Conservation (phyloP, 31 red algal species). For the Asparagopsis taxiformis region DNA sequence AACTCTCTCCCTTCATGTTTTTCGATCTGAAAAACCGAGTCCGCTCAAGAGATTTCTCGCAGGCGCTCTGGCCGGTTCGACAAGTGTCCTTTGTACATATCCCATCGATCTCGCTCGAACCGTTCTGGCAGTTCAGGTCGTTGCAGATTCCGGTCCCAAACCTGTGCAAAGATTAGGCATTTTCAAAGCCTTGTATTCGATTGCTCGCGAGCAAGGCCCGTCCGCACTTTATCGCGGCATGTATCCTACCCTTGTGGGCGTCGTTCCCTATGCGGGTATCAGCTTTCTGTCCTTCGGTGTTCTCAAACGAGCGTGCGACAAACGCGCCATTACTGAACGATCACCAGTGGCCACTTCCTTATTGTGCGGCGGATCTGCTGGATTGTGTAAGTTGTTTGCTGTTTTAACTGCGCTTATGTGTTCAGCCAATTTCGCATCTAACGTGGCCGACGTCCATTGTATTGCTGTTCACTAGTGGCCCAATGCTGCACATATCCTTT, state of each 20-base stretch:
- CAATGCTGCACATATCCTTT: slow-evolving; percentile 88
- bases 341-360: slow-evolving; percentile 62
- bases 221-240: slow-evolving; percentile 69
- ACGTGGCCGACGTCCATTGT: not conserved
- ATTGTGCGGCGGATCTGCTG: slow-evolving; percentile 75
- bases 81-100: slow-evolving; percentile 83
- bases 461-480: slow-evolving; percentile 10
- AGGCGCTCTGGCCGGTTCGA: slow-evolving; percentile 79
- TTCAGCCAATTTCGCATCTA: no score
- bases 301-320: slow-evolving; percentile 36
- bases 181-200: slow-evolving; percentile 21
- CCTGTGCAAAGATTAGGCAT: slow-evolving; percentile 23
- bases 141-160: slow-evolving; percentile 21
- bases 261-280: slow-evolving; percentile 89
- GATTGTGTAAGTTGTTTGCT: slow-evolving; percentile 67
- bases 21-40: slow-evolving; percentile 53
- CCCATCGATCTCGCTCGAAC: slow-evolving; percentile 87
- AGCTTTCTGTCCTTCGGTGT: slow-evolving; percentile 81
- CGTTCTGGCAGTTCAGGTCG: slow-evolving; percentile 53
- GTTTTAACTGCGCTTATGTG: no score
- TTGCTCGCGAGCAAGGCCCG: slow-evolving; percentile 38
- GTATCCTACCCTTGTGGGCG: slow-evolving; percentile 84
- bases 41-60: slow-evolving; percentile 82
- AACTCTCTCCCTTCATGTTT: slow-evolving; percentile 50
- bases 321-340: slow-evolving; percentile 24